Evolutionary conservation across 1,284 basidiomycete species (phyloP).

Genomic region (Ceratobasidium sp.): DNA sequence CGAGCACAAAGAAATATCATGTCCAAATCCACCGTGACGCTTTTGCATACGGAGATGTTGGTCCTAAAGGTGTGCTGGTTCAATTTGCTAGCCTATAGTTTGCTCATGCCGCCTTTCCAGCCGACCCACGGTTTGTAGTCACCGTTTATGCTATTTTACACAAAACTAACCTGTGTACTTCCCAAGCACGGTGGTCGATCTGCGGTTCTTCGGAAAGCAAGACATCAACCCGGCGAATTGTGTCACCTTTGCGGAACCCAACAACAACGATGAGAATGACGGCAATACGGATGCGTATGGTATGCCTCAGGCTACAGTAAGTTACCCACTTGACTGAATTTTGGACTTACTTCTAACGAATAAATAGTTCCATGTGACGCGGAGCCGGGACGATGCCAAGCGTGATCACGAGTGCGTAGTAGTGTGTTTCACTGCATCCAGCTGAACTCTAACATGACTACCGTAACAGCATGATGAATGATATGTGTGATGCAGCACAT

Average conservation of each 20-base stretch:
- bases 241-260: constrained; percentile 47
- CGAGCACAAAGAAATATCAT: background rate
- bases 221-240: constrained; percentile 46
- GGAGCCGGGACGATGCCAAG: background rate
- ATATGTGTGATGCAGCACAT: constrained; percentile 23
- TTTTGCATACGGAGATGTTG: constrained; percentile 49
- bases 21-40: constrained; percentile 53
- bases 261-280: background rate
- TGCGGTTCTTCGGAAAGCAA: constrained; percentile 48
- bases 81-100: too few relatives aligned
- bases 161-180: background rate
- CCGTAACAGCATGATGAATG: constrained; percentile 29
- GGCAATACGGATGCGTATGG: constrained; percentile 50
- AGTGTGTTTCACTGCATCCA: background rate
- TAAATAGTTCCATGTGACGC: constrained; percentile 5
- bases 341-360: constrained; percentile 57
- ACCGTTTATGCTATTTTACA: constrained; percentile 47
- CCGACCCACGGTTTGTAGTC: constrained; percentile 50
- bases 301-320: constrained; percentile 53
- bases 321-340: constrained; percentile 45
- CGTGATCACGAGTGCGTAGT: constrained; percentile 15
- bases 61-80: constrained; percentile 39
- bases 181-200: constrained; percentile 48
- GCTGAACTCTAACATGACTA: too few relatives aligned
- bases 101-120: constrained; percentile 47